Evolutionary conservation across 176 grass and related monocot genomes (phyloP), one percentile per base, ranked within the genome.

Genomic region (Avena eriantha): DNA sequence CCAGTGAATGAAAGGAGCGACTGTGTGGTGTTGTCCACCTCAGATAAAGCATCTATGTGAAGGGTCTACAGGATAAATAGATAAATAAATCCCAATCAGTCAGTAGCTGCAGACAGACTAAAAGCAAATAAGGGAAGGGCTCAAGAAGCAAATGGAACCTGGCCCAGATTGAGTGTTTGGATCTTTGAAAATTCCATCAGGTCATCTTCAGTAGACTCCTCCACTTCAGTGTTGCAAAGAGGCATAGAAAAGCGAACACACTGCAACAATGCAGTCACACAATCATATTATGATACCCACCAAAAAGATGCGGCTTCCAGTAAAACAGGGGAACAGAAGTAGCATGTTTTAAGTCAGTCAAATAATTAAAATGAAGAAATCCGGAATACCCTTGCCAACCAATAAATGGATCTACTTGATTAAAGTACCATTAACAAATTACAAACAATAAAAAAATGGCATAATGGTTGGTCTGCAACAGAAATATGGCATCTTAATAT

Each of bases 151-250:
- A 69, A 80, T 50, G n/a, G 86, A 89, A 98, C 96, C 93, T 98
- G 90, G 59, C 96, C 93, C 26, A 98, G 67, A 73, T 96, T 92
- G 79, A 31, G 90, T 89, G 82, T 96, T 91, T 91, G 86, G 35
- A 96, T 94, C 90, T 98, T 94, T 83, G 88, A 94, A 59, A 96
- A 88, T 79, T 96, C 93, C 51, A 90, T 91, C 79, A 98, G 84
- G 69, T 98, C 96, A 80, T 95, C 96, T 19, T 93, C 96, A 69
- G 55, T 92, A 83, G 84, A 82, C 74, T 98, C 86, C 69, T 96
- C 92, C 46, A 90, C 88, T 94, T 98, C 93, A 60, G 88, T 34
- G 6, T 77, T 87, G 78, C 89, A 94, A 87, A 96, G 92, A 84
- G 96, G 93, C 93, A 98, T 98, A 18, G 88, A 88, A 90, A 96